A percentile compares a stretch with the other conserved stretches of the same genome.
These are phyloP conservation scores for Fennellomyces sp. DNA, from an alignment of 371 early-diverging fungal species.

Conservation along the genomic window DNA sequence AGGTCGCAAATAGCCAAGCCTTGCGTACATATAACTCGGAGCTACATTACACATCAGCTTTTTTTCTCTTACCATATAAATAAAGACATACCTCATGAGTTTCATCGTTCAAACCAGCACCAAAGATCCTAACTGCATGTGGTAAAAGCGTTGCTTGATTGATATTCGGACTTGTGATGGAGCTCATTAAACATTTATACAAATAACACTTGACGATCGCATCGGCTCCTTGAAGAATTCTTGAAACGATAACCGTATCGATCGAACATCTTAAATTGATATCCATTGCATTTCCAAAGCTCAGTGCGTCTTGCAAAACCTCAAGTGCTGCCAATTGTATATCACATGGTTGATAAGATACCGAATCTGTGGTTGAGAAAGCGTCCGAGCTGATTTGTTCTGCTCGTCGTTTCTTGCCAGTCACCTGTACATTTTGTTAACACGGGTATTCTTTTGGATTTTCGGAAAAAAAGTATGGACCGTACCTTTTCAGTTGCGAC, in stretches of 20 bases:
- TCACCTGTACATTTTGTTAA: background rate
- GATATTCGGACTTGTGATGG: constrained; percentile 41
- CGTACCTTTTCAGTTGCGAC: background rate
- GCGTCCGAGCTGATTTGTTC: background rate
- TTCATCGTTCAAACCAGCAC: constrained; percentile 42
- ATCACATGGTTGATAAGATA: constrained; percentile 20
- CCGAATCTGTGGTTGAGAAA: background rate
- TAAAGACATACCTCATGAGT: constrained; percentile 35
- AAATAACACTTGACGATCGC: constrained; percentile 30
- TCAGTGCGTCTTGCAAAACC: constrained; percentile 20
- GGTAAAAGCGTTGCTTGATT: constrained; percentile 46
- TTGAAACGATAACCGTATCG: constrained; percentile 29
- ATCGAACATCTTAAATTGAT: constrained; percentile 21
- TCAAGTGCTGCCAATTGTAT: constrained; percentile 35
- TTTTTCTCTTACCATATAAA: too few relatives aligned
- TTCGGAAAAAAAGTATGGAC: background rate
- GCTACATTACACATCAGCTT: too few relatives aligned
- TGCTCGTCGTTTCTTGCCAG: constrained; percentile 8
- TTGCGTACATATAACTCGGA: constrained; percentile 46
- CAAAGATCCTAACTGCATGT: constrained; percentile 40
- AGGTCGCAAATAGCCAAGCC: constrained; percentile 60
- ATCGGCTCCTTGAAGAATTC: constrained; percentile 33
- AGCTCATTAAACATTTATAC: constrained; percentile 40
- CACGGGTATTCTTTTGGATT: too few relatives aligned
- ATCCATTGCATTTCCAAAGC: constrained; percentile 36